Percentiles rank a stretch among this genome's conserved stretches.
phyloP scores from a whole-genome alignment of 108 stramenopile genomes.

The Cyclostephanos invisitatus region DNA sequence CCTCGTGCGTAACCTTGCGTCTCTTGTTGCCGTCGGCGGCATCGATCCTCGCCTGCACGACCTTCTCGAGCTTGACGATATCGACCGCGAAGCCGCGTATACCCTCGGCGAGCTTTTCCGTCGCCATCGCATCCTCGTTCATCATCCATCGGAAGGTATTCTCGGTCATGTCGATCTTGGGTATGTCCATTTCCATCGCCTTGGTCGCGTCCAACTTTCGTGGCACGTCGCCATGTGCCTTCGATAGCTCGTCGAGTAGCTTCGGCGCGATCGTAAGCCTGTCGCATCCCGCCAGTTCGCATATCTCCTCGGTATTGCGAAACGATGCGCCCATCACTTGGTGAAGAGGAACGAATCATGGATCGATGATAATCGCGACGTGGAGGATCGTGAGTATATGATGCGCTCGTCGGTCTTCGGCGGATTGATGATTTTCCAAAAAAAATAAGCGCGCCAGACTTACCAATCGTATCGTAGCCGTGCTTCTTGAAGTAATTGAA shows the following conservation, averaged over 20 bases:
- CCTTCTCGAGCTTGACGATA: slow-evolving; percentile 92
- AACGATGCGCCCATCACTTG: slow-evolving; percentile 98
- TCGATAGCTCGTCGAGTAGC: slow-evolving; percentile 72
- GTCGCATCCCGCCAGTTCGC: slow-evolving; percentile 87
- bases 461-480: slow-evolving; percentile 90
- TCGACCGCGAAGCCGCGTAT: slow-evolving; percentile 95
- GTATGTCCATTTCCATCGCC: slow-evolving; percentile 66
- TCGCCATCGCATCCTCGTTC: slow-evolving; percentile 98
- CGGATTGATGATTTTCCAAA: not conserved
- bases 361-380: not conserved
- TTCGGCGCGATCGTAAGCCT: slow-evolving; percentile 85
- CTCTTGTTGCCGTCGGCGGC: slow-evolving; percentile 18
- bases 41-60: slow-evolving; percentile 81
- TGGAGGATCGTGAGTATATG: not conserved
- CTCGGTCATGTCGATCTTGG: slow-evolving; percentile 85
- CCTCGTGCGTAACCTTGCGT: not conserved
- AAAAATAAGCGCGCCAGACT: not conserved
- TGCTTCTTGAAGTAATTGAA: slow-evolving; percentile 99
- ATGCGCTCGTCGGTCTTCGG: not conserved
- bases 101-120: slow-evolving; percentile 98
- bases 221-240: slow-evolving; percentile 40
- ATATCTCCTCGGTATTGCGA: slow-evolving; percentile 87
- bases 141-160: slow-evolving; percentile 93
- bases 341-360: not conserved
- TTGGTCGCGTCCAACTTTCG: slow-evolving; percentile 69